Percentiles rank a stretch among this genome's conserved stretches.
Conservation (phyloP, 306 rosid genomes). For the Vicia sativa region DNA sequence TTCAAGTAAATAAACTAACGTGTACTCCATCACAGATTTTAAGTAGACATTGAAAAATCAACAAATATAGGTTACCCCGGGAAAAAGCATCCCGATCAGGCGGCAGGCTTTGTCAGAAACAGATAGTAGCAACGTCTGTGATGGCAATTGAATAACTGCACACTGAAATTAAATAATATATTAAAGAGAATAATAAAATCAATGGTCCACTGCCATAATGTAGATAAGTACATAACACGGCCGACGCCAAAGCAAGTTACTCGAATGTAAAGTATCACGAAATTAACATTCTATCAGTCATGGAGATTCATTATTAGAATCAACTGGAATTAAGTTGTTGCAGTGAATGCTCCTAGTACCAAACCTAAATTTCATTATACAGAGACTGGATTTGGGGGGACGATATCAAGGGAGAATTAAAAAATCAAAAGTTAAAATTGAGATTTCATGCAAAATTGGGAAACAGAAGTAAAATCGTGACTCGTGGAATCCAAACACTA, state of each 20-base stretch:
- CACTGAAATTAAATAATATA: slow-evolving; percentile 62
- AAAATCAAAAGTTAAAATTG: neutral
- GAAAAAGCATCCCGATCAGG: slow-evolving; percentile 97
- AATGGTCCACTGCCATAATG: neutral
- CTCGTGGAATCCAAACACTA: too few species aligned
- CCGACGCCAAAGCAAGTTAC: neutral
- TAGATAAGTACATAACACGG: neutral
- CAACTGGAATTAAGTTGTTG: slow-evolving; percentile 1
- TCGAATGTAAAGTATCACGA: neutral
- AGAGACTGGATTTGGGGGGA: slow-evolving; percentile 6
- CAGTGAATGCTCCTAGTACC: slow-evolving; percentile 16
- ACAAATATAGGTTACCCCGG: slow-evolving; percentile 64
- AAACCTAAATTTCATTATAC: neutral
- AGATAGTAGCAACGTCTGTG: slow-evolving; percentile 91
- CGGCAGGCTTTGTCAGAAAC: slow-evolving; percentile 94
- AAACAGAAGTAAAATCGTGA: too few species aligned
- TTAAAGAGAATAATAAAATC: slow-evolving; percentile 22
- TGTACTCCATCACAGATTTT: slow-evolving; percentile 28
- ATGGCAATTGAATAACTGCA: slow-evolving; percentile 95
- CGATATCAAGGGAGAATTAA: neutral
- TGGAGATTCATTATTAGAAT: neutral
- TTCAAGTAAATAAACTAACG: slow-evolving; percentile 31
- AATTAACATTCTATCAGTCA: neutral
- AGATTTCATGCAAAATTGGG: too few species aligned
- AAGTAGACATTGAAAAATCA: slow-evolving; percentile 17